Percentiles rank a stretch among this genome's conserved stretches.
Evolutionary conservation across 192 early-diverging fungal species (phyloP).

Genomic region (Chytriomyces sp.): DNA sequence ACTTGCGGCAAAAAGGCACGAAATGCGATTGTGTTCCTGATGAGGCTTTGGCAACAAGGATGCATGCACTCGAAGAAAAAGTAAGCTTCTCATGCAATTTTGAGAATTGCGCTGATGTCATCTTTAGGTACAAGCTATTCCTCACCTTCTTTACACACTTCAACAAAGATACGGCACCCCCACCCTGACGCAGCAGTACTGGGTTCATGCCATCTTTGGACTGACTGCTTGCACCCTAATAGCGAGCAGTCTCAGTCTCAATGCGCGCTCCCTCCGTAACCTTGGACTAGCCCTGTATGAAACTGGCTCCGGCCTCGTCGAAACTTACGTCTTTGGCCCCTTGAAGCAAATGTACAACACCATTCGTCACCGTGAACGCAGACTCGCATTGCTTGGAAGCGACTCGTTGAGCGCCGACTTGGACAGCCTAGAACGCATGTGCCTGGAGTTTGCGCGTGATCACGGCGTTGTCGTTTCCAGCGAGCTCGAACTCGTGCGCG

Average conservation of each 20-base stretch:
- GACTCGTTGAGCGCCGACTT: conserved; percentile 78
- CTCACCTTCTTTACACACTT: conserved; percentile 1
- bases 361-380: conserved; percentile 78
- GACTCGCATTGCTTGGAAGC: conserved; percentile 73
- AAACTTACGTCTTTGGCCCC: conserved; percentile 81
- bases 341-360: conserved; percentile 72
- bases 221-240: conserved; percentile 51
- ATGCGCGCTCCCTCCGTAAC: conserved; percentile 53
- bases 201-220: conserved; percentile 67
- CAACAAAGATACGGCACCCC: conserved; percentile 57
- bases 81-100: neutral
- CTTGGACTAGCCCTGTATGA: conserved; percentile 50
- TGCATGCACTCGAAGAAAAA: neutral
- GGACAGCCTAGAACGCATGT: conserved; percentile 86
- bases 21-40: too few relatives aligned
- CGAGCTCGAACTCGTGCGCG: conserved; percentile 45
- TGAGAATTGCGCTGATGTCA: neutral
- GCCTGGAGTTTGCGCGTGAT: conserved; percentile 72
- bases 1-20: too few relatives aligned
- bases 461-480: conserved; percentile 35
- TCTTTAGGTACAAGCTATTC: neutral
- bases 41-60: neutral
- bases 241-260: conserved; percentile 29
- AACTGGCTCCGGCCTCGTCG: conserved; percentile 66
- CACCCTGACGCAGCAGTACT: conserved; percentile 60